phyloP scores from a whole-genome alignment of 2,329 filamentous ascomycete genomes.

The Sporothrix curviconia region DNA sequence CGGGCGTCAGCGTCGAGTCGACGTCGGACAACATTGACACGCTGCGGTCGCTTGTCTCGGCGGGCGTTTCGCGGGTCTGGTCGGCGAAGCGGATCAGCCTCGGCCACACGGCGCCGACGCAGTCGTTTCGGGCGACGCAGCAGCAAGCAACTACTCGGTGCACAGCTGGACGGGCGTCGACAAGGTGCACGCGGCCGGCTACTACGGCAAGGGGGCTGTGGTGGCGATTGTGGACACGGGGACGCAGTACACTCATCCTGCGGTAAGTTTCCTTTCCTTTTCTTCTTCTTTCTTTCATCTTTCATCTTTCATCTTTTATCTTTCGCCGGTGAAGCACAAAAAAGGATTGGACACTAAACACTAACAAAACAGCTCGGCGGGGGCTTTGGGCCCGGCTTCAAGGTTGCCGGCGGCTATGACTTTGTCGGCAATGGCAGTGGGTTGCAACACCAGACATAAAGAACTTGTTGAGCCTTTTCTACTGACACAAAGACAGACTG shows the following conservation, averaged over 20 bases:
- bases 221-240: constrained; percentile 22
- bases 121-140: constrained; percentile 19
- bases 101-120: constrained; percentile 13
- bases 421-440: constrained; percentile 16
- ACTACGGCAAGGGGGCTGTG: constrained; percentile 18
- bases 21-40: constrained; percentile 19
- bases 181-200: constrained; percentile 18
- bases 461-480: neutral
- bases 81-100: constrained; percentile 21
- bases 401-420: constrained; percentile 18
- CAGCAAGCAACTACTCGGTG: constrained; percentile 19
- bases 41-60: constrained; percentile 14
- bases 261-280: neutral
- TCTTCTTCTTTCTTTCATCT: neutral
- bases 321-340: no score
- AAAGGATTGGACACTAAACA: no score
- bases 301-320: no score
- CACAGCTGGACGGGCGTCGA: constrained; percentile 21
- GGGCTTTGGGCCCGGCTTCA: constrained; percentile 17
- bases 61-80: constrained; percentile 22
- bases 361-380: constrained; percentile 14
- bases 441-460: neutral
- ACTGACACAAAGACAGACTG: neutral
- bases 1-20: constrained; percentile 21
- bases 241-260: constrained; percentile 20